phyloP scores from a whole-genome alignment of 176 grass and related monocot species.

The Carex parvula region DNA sequence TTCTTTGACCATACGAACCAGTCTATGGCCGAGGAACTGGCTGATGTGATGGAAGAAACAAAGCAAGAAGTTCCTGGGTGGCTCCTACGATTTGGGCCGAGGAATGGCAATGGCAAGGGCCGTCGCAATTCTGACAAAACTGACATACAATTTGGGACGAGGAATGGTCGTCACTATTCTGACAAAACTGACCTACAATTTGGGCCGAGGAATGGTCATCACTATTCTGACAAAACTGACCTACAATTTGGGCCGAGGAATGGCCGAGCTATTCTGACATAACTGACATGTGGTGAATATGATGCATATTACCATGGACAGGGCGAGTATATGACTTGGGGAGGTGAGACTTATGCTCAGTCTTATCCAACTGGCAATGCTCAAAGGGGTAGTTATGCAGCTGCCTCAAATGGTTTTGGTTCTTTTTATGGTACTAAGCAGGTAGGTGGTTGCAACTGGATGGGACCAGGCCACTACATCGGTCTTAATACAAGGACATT shows the following conservation, averaged over 20 bases:
- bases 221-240: neutral
- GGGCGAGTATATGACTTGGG: neutral
- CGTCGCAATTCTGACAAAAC: too few species aligned
- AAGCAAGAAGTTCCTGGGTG: slow-evolving; percentile 59
- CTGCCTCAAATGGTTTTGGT: slow-evolving; percentile 24
- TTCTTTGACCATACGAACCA: slow-evolving; percentile 57
- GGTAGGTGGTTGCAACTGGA: slow-evolving; percentile 45
- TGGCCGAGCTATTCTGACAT: slow-evolving; percentile 15
- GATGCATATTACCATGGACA: slow-evolving; percentile 12
- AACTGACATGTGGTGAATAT: slow-evolving; percentile 16
- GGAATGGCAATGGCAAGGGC: too few species aligned
- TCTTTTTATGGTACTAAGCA: slow-evolving; percentile 27
- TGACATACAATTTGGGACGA: too few species aligned
- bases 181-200: neutral
- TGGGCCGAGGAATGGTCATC: slow-evolving; percentile 18
- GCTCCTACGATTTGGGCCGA: slow-evolving; percentile 34
- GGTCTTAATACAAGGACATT: neutral
- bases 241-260: neutral
- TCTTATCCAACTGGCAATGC: neutral
- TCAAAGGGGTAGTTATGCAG: neutral
- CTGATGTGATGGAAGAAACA: slow-evolving; percentile 56
- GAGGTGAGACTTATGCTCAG: slow-evolving; percentile 6
- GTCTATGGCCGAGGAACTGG: slow-evolving; percentile 40
- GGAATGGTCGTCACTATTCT: too few species aligned
- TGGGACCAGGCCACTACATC: slow-evolving; percentile 38